These are phyloP conservation scores for Venturia carpophila DNA, from an alignment of 2,329 filamentous ascomycete species.

Conservation along the genomic window DNA sequence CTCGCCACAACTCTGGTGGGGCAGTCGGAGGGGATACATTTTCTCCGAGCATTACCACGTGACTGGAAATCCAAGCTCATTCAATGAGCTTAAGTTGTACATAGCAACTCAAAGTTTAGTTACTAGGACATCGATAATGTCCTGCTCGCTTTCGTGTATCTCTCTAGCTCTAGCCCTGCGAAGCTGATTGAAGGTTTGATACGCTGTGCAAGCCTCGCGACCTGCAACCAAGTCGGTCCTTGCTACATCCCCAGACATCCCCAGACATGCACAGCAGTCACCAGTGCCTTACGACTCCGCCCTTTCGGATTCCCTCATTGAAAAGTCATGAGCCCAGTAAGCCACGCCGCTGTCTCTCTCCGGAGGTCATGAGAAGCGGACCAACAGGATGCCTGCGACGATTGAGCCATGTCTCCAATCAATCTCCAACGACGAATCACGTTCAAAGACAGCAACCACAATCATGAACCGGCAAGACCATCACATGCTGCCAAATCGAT, in stretches of 20 bases:
- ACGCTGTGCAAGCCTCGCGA: not conserved
- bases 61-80: too few relatives aligned
- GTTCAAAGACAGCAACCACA: not conserved
- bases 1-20: not conserved
- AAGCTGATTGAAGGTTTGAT: not conserved
- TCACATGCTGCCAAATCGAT: not conserved
- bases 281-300: too few relatives aligned
- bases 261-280: too few relatives aligned
- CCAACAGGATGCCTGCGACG: not conserved
- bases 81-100: too few relatives aligned
- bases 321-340: not conserved
- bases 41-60: too few relatives aligned
- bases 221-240: not conserved
- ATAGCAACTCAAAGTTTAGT: too few relatives aligned
- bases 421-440: slow-evolving; percentile 5
- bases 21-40: too few relatives aligned
- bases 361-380: not conserved
- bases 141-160: too few relatives aligned
- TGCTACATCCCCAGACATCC: too few relatives aligned
- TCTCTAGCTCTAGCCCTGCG: too few relatives aligned
- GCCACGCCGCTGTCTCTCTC: not conserved
- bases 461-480: not conserved
- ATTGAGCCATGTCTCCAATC: not conserved
- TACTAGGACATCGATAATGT: too few relatives aligned
- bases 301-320: not conserved